Conservation (phyloP, 2,329 filamentous ascomycete species). For the Fusarium nygamai region DNA sequence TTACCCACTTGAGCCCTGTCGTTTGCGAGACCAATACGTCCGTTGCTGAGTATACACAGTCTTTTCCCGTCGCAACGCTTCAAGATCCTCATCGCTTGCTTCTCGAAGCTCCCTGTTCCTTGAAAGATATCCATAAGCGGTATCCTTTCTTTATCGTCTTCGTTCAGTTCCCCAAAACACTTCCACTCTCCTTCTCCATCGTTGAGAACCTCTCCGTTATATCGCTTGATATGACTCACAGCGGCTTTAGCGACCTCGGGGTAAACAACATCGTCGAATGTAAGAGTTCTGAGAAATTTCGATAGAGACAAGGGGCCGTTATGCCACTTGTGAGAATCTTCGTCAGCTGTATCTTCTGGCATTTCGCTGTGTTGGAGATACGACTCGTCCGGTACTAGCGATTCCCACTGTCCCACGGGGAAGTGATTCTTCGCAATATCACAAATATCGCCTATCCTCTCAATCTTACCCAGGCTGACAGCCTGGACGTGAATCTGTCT, state of each 20-base stretch:
- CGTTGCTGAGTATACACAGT: not conserved
- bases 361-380: not conserved
- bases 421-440: not conserved
- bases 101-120: not conserved
- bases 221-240: not conserved
- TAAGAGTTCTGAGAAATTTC: not conserved
- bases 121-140: not conserved
- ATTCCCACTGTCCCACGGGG: not conserved
- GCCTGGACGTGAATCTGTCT: not conserved
- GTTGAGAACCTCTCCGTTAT: not conserved
- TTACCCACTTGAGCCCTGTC: not conserved
- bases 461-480: not conserved
- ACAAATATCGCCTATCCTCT: not conserved
- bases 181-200: not conserved
- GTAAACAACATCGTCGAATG: not conserved
- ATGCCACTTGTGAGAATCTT: rapidly evolving
- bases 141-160: rapidly evolving
- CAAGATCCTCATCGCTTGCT: not conserved
- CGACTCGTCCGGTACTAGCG: not conserved
- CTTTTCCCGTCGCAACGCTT: not conserved
- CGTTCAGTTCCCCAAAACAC: not conserved
- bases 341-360: rapidly evolving
- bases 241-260: not conserved
- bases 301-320: not conserved
- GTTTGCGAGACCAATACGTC: not conserved